phyloP scores from a whole-genome alignment of 108 stramenopile species.

The Stephanodiscus triporus region DNA sequence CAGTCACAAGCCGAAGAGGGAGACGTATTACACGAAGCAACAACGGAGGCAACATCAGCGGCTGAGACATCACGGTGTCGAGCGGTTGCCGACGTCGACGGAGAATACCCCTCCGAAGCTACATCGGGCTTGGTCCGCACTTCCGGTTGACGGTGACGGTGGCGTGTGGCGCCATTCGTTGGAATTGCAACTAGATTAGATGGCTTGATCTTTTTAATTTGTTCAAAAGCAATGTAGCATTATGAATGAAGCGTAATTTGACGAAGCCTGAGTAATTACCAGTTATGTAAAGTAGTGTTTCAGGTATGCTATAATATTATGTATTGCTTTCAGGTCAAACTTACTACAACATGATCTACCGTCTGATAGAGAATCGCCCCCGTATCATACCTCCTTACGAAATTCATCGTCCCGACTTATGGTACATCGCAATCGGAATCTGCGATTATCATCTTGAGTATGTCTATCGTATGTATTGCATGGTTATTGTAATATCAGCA shows the following conservation, averaged over 20 bases:
- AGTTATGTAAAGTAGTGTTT: no score
- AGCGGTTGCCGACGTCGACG: neutral
- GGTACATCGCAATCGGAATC: no score
- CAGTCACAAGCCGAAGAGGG: conserved; percentile 36
- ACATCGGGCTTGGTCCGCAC: conserved; percentile 47
- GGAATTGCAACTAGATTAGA: conserved; percentile 23
- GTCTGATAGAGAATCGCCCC: no score
- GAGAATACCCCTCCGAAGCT: conserved; percentile 12
- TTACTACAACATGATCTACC: no score
- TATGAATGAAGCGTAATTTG: neutral
- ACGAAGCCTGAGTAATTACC: neutral
- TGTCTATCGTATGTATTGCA: no score
- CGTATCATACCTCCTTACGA: no score
- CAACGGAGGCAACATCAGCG: conserved; percentile 50
- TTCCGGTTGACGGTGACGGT: conserved; percentile 18
- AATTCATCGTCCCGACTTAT: no score
- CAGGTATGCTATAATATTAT: no score
- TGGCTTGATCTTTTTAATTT: neutral
- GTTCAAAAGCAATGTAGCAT: neutral
- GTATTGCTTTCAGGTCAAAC: no score
- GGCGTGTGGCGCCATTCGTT: conserved; percentile 40
- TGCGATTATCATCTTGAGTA: no score
- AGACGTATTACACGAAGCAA: conserved; percentile 33
- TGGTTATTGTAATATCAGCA: no score
- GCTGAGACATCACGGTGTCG: conserved; percentile 19